These are phyloP conservation scores for Diaporthe citriasiana DNA, from an alignment of 2,329 filamentous ascomycete genomes.

Conservation along the genomic window DNA sequence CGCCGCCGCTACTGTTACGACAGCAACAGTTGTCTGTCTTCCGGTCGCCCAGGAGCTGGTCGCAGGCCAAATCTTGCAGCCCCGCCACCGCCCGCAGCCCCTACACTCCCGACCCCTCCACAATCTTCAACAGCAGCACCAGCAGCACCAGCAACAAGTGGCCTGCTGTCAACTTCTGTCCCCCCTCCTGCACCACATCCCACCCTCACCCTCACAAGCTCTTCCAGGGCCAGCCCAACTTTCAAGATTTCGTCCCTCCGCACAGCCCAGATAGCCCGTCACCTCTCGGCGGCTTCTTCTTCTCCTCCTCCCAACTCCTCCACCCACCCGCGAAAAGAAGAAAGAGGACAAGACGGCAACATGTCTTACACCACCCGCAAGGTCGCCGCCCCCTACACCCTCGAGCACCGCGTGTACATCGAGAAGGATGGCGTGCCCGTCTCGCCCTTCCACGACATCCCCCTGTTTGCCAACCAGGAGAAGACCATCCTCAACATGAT, in stretches of 20 bases:
- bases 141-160: constrained; percentile 10
- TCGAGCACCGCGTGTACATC: constrained; percentile 97
- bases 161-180: constrained; percentile 35
- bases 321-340: background rate
- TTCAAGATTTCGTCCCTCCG: constrained; percentile 64
- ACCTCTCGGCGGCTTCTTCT: constrained; percentile 60
- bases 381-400: constrained; percentile 89
- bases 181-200: constrained; percentile 25
- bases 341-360: constrained; percentile 56
- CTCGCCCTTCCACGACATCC: constrained; percentile 98
- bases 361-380: constrained; percentile 85
- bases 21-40: background rate
- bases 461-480: constrained; percentile 96
- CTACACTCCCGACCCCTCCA: constrained; percentile 42
- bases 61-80: constrained; percentile 34
- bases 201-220: constrained; percentile 35
- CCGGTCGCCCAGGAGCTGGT: background rate
- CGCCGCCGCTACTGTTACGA: background rate
- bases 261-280: constrained; percentile 68
- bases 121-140: constrained; percentile 15
- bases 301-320: constrained; percentile 50
- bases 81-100: constrained; percentile 36
- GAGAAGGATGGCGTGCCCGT: constrained; percentile 96
- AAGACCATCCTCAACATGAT: constrained; percentile 99
- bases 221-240: constrained; percentile 44